phyloP scores from a whole-genome alignment of 2,329 filamentous ascomycete species.

The Fusarium annulatum region DNA sequence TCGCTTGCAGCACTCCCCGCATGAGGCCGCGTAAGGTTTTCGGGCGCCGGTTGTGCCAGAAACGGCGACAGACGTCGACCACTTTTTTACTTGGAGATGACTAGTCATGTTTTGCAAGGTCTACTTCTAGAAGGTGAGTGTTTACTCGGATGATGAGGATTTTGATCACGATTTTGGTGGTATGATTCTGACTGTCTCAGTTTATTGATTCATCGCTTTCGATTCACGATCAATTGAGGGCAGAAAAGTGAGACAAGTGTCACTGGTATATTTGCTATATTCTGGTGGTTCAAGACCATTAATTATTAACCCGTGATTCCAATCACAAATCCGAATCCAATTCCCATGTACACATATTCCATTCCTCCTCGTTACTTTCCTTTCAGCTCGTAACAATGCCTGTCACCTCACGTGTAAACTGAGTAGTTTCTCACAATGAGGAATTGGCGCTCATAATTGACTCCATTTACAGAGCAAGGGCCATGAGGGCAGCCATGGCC shows the following conservation, averaged over 20 bases:
- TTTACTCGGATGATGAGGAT: conserved; percentile 5
- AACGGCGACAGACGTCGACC: conserved; percentile 28
- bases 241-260: conserved; percentile 1
- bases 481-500: conserved; percentile 49
- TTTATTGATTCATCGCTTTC: not conserved
- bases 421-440: not conserved
- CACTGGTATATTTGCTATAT: conserved; percentile 33
- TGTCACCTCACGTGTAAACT: not conserved
- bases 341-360: conserved; percentile 14
- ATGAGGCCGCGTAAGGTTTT: conserved; percentile 17
- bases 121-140: conserved; percentile 19
- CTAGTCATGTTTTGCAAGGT: not conserved
- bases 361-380: conserved; percentile 6
- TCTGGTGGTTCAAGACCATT: conserved; percentile 33
- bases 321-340: conserved; percentile 10
- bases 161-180: not conserved
- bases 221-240: not conserved
- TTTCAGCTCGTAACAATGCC: conserved; percentile 23
- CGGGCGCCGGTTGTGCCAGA: conserved; percentile 9
- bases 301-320: conserved; percentile 33
- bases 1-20: conserved; percentile 16
- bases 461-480: conserved; percentile 52
- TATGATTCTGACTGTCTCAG: conserved; percentile 8
- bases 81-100: not conserved
- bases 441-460: conserved; percentile 6